Base-by-base conservation (phyloP, 768 basidiomycete species). In the Jaapia argillacea region DNA sequence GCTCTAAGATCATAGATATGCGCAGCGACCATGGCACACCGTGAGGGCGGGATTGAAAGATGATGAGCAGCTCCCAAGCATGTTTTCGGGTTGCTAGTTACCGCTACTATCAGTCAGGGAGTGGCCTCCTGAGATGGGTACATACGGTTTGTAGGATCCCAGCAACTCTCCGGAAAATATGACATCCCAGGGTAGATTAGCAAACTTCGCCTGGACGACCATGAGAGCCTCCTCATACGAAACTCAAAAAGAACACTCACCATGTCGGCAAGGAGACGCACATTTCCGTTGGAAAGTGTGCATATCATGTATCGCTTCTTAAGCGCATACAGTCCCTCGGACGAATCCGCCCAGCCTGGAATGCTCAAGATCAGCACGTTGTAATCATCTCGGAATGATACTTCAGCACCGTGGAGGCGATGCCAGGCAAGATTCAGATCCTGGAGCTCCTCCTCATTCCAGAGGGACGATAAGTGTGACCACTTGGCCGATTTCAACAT, bases 141-240 rank as follows among this genome's bases (percentile, higher is more conserved):
- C 75, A 28, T 36, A 82, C 81, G 81, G 78, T 53, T 85, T 84
- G 64, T 72, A 83, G 0, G 72, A 70, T 6, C 66, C 63, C 40
- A 82, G 77, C 14, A 83, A 59, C 44, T 80, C 77, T 1, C 71
- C 62, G 1, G 79, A 79, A 44, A 85, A 69, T 18, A 84, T 58
- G 1, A 66, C 64, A 45, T 83, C 79, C 80, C 77, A 82, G 0
- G 80, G 79, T 3, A 83, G 59, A 14, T 69, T 62, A 2, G 77
- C 73, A 44, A 72, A 58, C 57, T 77, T 82, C 1, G 81, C 79
- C 80, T 81, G 41, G 12, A 20, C 21, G 3, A 12, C 13, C 2
- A 37, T 12, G 14, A 21, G 10, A 23, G n/a, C 13, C 40, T 28
- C 24, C 12, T 43, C 21, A 44, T 23, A 7, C 21, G 20, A 13